A percentile compares a stretch with the other conserved stretches of the same genome.
These are phyloP conservation scores for Leccinum longicurvipes DNA, from an alignment of 768 basidiomycete species.

Conservation along the genomic window DNA sequence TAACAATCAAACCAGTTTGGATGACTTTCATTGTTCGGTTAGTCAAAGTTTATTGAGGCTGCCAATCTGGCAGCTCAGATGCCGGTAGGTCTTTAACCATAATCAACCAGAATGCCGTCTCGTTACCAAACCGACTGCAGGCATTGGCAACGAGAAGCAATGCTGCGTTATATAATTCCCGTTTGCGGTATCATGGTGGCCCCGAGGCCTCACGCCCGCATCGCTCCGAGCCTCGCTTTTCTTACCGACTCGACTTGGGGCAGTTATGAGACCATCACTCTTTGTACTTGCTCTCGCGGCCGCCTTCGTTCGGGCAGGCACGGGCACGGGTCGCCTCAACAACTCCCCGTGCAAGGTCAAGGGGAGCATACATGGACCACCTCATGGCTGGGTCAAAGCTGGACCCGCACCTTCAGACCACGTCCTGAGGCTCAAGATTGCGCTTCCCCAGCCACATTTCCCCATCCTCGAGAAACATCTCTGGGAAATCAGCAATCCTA, in stretches of 20 bases:
- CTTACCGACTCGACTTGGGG: background rate
- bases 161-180: background rate
- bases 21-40: background rate
- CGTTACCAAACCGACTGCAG: too few species aligned
- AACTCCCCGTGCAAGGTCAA: constrained; percentile 38
- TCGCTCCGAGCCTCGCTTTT: background rate
- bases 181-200: background rate
- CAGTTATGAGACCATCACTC: constrained; percentile 10
- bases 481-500: constrained; percentile 57
- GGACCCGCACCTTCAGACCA: constrained; percentile 44
- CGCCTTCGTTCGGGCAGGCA: constrained; percentile 10
- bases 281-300: constrained; percentile 12
- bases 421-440: constrained; percentile 53
- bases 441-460: constrained; percentile 53
- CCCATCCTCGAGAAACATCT: constrained; percentile 47
- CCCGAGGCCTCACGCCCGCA: background rate
- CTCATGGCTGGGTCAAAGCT: constrained; percentile 47
- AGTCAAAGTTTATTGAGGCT: background rate
- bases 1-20: background rate
- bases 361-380: constrained; percentile 41
- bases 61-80: too few species aligned
- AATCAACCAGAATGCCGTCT: background rate
- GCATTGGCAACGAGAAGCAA: too few species aligned
- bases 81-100: background rate
- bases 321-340: background rate